These are phyloP conservation scores for Saccharomycopsis sp. DNA, from an alignment of 805 yeast species.

Conservation along the genomic window DNA sequence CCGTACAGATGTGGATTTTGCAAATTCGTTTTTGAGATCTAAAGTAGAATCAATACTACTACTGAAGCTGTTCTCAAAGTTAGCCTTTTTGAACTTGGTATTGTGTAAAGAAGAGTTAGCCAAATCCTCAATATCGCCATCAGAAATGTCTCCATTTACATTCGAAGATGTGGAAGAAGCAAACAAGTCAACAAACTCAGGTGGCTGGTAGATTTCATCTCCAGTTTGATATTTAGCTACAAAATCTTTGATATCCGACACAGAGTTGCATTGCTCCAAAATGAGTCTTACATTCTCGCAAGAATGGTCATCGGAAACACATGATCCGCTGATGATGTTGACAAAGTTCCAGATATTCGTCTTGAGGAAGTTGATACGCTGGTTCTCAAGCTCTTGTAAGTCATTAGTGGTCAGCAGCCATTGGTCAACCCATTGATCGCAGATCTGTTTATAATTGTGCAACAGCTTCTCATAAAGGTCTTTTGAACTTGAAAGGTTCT, in stretches of 20 bases:
- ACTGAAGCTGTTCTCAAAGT: conserved; percentile 20
- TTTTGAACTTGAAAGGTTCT: conserved; percentile 36
- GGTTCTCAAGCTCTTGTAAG: conserved; percentile 64
- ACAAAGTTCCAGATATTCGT: conserved; percentile 73
- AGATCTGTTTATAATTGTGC: conserved; percentile 45
- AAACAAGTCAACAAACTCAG: conserved; percentile 54
- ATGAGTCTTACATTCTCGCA: conserved; percentile 64
- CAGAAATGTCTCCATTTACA: neutral
- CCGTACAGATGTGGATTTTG: neutral
- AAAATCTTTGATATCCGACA: conserved; percentile 45
- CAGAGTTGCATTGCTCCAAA: conserved; percentile 63
- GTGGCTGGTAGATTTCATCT: conserved; percentile 48
- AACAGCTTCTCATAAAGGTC: conserved; percentile 54
- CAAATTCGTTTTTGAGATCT: neutral
- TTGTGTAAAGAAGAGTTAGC: neutral
- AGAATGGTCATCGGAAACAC: conserved; percentile 72
- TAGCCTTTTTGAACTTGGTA: conserved; percentile 7
- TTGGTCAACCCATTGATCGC: conserved; percentile 61
- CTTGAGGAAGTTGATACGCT: conserved; percentile 62
- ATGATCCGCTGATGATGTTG: conserved; percentile 64
- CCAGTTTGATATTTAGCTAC: conserved; percentile 43
- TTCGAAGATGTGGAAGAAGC: neutral
- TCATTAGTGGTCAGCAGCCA: conserved; percentile 62
- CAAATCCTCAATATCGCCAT: neutral
- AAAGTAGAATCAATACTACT: conserved; percentile 8